Base-by-base conservation (phyloP, 108 stramenopile species). In the Parietichytrium sp. region DNA sequence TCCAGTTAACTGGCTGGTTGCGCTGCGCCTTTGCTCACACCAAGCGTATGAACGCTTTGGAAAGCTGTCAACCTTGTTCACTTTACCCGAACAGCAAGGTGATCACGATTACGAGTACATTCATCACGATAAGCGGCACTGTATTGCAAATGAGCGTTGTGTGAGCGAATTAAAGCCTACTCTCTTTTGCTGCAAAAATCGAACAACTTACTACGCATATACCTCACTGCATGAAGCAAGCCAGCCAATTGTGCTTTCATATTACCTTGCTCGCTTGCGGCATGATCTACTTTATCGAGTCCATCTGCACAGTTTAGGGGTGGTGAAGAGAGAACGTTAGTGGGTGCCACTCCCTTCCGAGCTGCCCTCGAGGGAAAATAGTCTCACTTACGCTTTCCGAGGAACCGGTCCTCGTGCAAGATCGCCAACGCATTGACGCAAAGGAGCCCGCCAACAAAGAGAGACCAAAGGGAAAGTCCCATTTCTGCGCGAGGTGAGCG, bases 121-220 rank as follows among this genome's bases (percentile, higher is more conserved):
- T 72, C 10, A 72, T 33, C 33, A 42, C 61, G 61, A 72, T 72
- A 8, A 72, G 61, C 10, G 61, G 61, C 61, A 72, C 61, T 72
- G 61, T 3, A n/a, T n/a, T n/a, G n/a, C n/a, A n/a, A n/a, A n/a
- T n/a, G n/a, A n/a, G n/a, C n/a, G n/a, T n/a, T n/a, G n/a, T n/a
- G n/a, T n/a, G n/a, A n/a, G n/a, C n/a, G n/a, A n/a, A n/a, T n/a
- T n/a, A n/a, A n/a, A n/a, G n/a, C n/a, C n/a, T n/a, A n/a, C n/a
- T n/a, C n/a, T n/a, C n/a, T n/a, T n/a, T n/a, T n/a, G n/a, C n/a
- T n/a, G n/a, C n/a, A n/a, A n/a, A n/a, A n/a, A n/a, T n/a, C n/a
- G 18, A 27, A 2, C 36, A 72, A 72, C 61, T 33, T 72, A 72
- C 61, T 72, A 6, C 61, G 61, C 6, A 72, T n/a, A 72, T 72